Conservation (phyloP, 129 eudicot species). For the Ambrosia artemisiifolia region DNA sequence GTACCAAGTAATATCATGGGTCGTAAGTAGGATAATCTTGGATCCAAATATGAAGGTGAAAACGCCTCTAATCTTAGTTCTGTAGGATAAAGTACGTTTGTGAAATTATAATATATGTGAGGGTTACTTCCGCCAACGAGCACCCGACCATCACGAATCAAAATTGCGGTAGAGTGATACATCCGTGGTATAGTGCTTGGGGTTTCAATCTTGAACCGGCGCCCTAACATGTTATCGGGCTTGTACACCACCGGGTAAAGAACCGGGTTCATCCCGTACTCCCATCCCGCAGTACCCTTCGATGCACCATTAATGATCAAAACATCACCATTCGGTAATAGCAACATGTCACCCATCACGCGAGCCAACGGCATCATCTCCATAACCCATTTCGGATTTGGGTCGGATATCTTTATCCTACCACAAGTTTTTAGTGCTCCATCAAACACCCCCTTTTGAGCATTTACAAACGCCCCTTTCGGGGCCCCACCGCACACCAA, state of each 20-base stretch:
- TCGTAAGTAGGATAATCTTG: slow-evolving; percentile 23
- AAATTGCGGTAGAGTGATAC: slow-evolving; percentile 66
- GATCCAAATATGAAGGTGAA: slow-evolving; percentile 51
- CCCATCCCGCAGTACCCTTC: slow-evolving; percentile 61
- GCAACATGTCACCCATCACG: slow-evolving; percentile 72
- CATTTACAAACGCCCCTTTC: slow-evolving; percentile 36
- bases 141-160: slow-evolving; percentile 63
- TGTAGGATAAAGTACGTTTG: slow-evolving; percentile 58
- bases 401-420: slow-evolving; percentile 50
- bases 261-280: slow-evolving; percentile 50
- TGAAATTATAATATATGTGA: slow-evolving; percentile 50
- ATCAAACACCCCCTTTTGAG: slow-evolving; percentile 40
- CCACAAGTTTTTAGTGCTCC: slow-evolving; percentile 56
- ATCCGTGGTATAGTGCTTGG: slow-evolving; percentile 48
- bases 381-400: slow-evolving; percentile 54
- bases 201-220: slow-evolving; percentile 38
- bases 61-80: slow-evolving; percentile 71
- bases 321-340: slow-evolving; percentile 55
- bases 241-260: slow-evolving; percentile 49
- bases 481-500: slow-evolving; percentile 88
- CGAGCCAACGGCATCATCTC: slow-evolving; percentile 71
- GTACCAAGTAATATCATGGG: slow-evolving; percentile 50
- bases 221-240: slow-evolving; percentile 22
- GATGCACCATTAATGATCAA: slow-evolving; percentile 58
- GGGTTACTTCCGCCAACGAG: slow-evolving; percentile 76